Base-by-base conservation (phyloP, 2,329 filamentous ascomycete species). In the Emericellopsis cladophorae region DNA sequence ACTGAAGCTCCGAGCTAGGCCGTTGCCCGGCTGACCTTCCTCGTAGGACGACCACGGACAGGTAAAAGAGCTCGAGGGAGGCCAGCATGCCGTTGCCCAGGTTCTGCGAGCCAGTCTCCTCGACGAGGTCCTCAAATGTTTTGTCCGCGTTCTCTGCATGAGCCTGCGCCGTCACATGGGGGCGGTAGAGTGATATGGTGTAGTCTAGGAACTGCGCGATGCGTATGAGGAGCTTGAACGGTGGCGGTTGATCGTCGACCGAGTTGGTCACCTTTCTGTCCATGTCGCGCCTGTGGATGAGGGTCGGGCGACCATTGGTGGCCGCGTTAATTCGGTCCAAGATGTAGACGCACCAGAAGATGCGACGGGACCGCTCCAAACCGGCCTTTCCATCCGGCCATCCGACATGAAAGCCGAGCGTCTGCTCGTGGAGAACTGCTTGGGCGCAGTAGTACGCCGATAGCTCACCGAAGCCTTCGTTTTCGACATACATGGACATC, bases 341-440 rank as follows among this genome's bases (percentile, higher is more conserved):
- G 4, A 49, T 47, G 48, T 48, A 52, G 7, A 52, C 45, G 26
- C 50, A 51, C 40, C 49, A 51, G 37, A 52, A 52, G 10, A 52
- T 36, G 6, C 50, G 46, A 22, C 44, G 39, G 12, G 47, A 49
- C 7, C 44, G 37, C 37, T 47, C 44, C 4, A 42, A 40, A 7
- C 46, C 49, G 4, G 44, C 48, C 14, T 44, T 45, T 5, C 44
- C 50, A 12, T 48, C 48, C 2, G 49, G 50, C 41, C 50, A 51
- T 18, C 49, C 46, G 5, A 51, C 43, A 31, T 52, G 50, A 15
- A 52, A 50, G 2, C 49, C 50, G 21, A 52, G 44, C 2, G 48
- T 51, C 36, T 49, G 50, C n/a, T 49, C 45, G 21, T 50, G 46
- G 8, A 43, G 49, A 5, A 52, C 45, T 9, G 49, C 46, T 39